Base-by-base conservation (phyloP, 805 yeast genomes). In the Candida sanyiensis region DNA sequence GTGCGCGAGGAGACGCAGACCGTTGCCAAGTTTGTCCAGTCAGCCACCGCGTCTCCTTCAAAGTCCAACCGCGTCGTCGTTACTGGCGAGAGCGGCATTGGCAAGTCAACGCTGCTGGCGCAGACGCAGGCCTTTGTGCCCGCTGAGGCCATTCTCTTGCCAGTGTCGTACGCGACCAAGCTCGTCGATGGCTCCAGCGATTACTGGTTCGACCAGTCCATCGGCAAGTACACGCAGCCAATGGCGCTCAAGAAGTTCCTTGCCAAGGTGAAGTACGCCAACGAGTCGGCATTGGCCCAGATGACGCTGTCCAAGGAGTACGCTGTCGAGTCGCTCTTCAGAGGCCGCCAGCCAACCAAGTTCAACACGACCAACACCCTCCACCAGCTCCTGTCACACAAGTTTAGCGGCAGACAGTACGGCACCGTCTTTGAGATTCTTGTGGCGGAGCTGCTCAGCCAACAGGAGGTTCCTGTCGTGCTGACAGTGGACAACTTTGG, bases 401-500 rank as follows among this genome's bases (percentile, higher is more conserved):
- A 48, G 55, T 66, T 57, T 32, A 49, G 57, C 48, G 45, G 72
- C 63, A 58, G 61, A 45, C 54, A 53, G 30, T 60, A 64, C 40
- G 69, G 67, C 7, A 54, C 54, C 21, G 72, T 78, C 16, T 75
- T 83, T 49, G 64, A 69, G 39, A 69, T 71, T 37, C 61, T 83
- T 16, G 50, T 83, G 3, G 56, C 65, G 2, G 87, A 83, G 61
- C 62, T 86, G 37, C 55, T 70, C 12, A 52, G 51, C 26, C 85
- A 83, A 45, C 43, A 59, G 2, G 40, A 54, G 12, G 57, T 65
- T 27, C 89, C 90, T 5, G 80, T 82, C 8, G 64, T 74, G 36
- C 66, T 86, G 30, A 70, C 94, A 3, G 69, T 87, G 30, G 97
- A 88, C 58, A 79, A 83, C 54, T 70, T 86, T 54, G 78, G 85